These are phyloP conservation scores for Globisporangium radiosum DNA, from an alignment of 352 stramenopile genomes.

Conservation along the genomic window DNA sequence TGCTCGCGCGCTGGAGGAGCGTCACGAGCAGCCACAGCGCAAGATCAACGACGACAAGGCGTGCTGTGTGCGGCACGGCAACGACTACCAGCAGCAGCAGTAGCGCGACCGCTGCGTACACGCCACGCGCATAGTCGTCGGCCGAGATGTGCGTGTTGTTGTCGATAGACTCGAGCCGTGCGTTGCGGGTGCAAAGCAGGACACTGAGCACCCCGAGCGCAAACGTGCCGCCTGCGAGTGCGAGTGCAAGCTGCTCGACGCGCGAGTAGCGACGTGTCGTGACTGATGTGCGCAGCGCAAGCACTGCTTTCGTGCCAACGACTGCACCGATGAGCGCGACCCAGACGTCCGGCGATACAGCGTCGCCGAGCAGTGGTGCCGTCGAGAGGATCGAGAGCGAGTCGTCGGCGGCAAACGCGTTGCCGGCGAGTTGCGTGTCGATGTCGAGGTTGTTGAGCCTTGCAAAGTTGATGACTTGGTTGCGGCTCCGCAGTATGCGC, in stretches of 20 bases:
- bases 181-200: conserved; percentile 13
- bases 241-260: background rate
- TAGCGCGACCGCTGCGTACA: conserved; percentile 27
- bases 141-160: background rate
- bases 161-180: conserved; percentile 2
- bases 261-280: background rate
- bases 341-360: conserved; percentile 20
- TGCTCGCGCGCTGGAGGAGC: conserved; percentile 50
- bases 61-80: conserved; percentile 1
- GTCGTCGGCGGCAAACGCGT: conserved; percentile 71
- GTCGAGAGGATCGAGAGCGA: conserved; percentile 80
- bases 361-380: conserved; percentile 28
- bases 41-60: conserved; percentile 32
- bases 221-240: conserved; percentile 14
- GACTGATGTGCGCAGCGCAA: background rate
- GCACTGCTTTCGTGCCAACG: conserved; percentile 24
- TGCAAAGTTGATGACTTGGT: conserved; percentile 88
- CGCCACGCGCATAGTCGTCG: conserved; percentile 36
- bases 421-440: conserved; percentile 37
- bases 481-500: conserved; percentile 63
- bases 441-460: conserved; percentile 56
- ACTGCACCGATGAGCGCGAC: conserved; percentile 30
- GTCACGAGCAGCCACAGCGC: conserved; percentile 50
- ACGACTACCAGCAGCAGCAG: conserved; percentile 13
- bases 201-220: conserved; percentile 20